A percentile compares a stretch with the other conserved stretches of the same genome.
These are phyloP conservation scores for Crassisporium funariophilum DNA, from an alignment of 768 basidiomycete species.

Conservation along the genomic window DNA sequence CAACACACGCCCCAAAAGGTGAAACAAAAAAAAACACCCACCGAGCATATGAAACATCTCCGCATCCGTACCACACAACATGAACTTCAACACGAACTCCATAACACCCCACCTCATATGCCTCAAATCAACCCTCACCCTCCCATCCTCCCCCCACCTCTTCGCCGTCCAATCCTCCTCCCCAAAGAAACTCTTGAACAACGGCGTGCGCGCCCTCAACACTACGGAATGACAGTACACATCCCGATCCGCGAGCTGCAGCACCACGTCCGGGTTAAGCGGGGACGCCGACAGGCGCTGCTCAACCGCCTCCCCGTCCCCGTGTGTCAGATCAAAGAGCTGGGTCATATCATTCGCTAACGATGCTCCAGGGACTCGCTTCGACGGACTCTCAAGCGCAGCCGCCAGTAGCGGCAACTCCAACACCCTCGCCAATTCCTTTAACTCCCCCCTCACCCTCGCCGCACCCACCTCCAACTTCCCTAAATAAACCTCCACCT, in stretches of 20 bases:
- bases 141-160: slow-evolving; percentile 55
- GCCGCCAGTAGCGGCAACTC: slow-evolving; percentile 54
- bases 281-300: slow-evolving; percentile 20
- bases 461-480: slow-evolving; percentile 42
- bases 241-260: slow-evolving; percentile 67
- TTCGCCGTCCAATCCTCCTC: slow-evolving; percentile 78
- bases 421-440: slow-evolving; percentile 56
- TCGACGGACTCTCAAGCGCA: slow-evolving; percentile 63
- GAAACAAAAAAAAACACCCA: slow-evolving; percentile 31
- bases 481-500: slow-evolving; percentile 43
- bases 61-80: slow-evolving; percentile 72
- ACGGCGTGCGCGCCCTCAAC: slow-evolving; percentile 79
- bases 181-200: slow-evolving; percentile 85
- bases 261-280: slow-evolving; percentile 64
- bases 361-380: slow-evolving; percentile 50
- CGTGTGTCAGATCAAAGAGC: slow-evolving; percentile 42
- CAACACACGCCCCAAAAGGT: slow-evolving; percentile 4
- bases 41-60: slow-evolving; percentile 75
- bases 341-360: slow-evolving; percentile 50
- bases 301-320: background rate
- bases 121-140: slow-evolving; percentile 64
- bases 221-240: slow-evolving; percentile 72
- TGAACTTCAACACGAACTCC: slow-evolving; percentile 70
- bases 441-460: slow-evolving; percentile 66
- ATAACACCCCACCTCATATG: slow-evolving; percentile 78